A percentile compares a stretch with the other conserved stretches of the same genome.
Evolutionary conservation across 2,329 filamentous ascomycete genomes (phyloP).

Genomic region (Celoporthe dispersa): DNA sequence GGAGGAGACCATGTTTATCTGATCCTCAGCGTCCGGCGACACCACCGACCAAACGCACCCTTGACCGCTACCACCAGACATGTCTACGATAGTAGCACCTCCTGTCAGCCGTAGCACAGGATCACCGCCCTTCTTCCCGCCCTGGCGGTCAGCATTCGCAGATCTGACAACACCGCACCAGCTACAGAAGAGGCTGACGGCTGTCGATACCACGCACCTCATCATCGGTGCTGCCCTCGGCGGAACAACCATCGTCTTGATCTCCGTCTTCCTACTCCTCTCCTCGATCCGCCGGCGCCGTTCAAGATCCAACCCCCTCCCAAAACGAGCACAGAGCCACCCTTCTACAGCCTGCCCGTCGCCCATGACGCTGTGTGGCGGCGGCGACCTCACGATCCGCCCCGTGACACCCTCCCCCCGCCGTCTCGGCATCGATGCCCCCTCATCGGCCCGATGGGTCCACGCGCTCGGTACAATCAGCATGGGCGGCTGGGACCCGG

Average conservation of each 20-base stretch:
- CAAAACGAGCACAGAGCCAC: neutral
- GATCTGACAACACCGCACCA: neutral
- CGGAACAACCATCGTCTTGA: constrained; percentile 16
- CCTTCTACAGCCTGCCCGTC: neutral
- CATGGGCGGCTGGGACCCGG: constrained; percentile 17
- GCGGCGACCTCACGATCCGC: too few relatives aligned
- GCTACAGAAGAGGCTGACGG: neutral
- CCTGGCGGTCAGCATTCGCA: neutral
- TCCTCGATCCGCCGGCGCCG: neutral
- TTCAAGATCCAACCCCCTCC: neutral
- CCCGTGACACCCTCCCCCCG: constrained; percentile 5
- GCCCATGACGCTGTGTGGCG: neutral
- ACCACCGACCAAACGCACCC: neutral
- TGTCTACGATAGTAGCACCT: neutral
- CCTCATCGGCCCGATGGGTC: neutral
- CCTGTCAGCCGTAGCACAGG: neutral
- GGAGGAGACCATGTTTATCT: neutral
- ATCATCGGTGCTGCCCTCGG: constrained; percentile 24
- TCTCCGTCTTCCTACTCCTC: constrained; percentile 3
- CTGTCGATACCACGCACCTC: constrained; percentile 1
- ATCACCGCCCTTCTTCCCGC: neutral
- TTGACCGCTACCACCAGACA: neutral
- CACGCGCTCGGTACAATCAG: neutral
- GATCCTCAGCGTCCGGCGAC: neutral
- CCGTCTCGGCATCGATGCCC: constrained; percentile 6